Evolutionary conservation across 2,329 filamentous ascomycete species (phyloP), one percentile per base, ranked within the genome.

Genomic region (Ophiocordyceps australis): DNA sequence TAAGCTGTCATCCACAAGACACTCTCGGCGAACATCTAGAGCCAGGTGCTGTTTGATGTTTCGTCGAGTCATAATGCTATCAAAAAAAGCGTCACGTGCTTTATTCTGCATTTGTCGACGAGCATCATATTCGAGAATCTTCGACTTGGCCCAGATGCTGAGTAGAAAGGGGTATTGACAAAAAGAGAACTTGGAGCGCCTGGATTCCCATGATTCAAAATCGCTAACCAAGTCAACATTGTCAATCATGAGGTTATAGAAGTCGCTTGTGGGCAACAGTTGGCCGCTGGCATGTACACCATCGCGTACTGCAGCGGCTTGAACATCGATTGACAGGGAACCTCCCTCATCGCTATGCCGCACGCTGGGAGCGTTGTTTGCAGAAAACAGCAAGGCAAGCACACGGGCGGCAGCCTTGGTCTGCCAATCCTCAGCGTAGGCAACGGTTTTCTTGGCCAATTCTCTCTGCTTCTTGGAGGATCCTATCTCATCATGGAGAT

Each of bases 91-190:
- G 42, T 93, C 80, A 25, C 83, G 65, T 8, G 83, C 83, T 46
- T 82, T 86, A 34, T 70, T 72, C 41, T 82, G 74, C 83, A 93
- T 93, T 47, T 93, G 82, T 7, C 83, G 68, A 33, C 74, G 70
- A 7, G 82, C 80, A 47, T 94, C 85, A 40, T 91, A 69, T 42
- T 93, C 82, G 38, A 93, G 59, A 24, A 93, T 86, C 35, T 76
- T 76, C 30, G 89, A 92, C 49, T 94, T 94, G 16, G 83, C 77
- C 58, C 81, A 85, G 35, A 94, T 83, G 33, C 82, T 92, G 21
- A 94, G 59, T 37, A 93, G 74, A 40, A 93, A 91, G 0, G 85
- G 82, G 40, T 91, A 92, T 43, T 92, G 81, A 43, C 83, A 93
- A 42, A 94, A 92, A 0, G 79, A 68, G 43, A 93, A 93, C 36